phyloP scores from a whole-genome alignment of 2,329 filamentous ascomycete genomes.

The Trichoderma lentiforme region DNA sequence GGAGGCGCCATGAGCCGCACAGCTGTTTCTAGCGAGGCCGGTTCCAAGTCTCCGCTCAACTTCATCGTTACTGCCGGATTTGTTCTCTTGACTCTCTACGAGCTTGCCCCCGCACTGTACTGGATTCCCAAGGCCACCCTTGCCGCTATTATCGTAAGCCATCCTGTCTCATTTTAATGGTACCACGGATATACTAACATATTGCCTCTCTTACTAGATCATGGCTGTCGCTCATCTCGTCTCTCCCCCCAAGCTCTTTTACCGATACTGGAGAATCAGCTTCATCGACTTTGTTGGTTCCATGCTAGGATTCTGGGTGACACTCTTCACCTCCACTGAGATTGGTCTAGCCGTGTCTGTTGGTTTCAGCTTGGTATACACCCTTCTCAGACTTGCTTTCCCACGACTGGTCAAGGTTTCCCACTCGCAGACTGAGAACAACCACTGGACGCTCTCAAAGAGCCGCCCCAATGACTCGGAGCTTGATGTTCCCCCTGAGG shows the following conservation, averaged over 20 bases:
- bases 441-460: slow-evolving; percentile 26
- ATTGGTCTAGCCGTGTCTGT: slow-evolving; percentile 58
- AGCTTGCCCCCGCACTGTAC: slow-evolving; percentile 58
- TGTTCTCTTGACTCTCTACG: slow-evolving; percentile 59
- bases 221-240: slow-evolving; percentile 62
- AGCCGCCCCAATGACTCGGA: slow-evolving; percentile 21
- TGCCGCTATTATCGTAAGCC: slow-evolving; percentile 56
- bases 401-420: slow-evolving; percentile 37
- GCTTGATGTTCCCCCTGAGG: slow-evolving; percentile 42
- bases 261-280: slow-evolving; percentile 62
- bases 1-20: slow-evolving; percentile 66
- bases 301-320: slow-evolving; percentile 63
- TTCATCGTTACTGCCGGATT: slow-evolving; percentile 59
- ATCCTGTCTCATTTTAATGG: background rate
- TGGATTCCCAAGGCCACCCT: slow-evolving; percentile 67
- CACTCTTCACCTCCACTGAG: slow-evolving; percentile 58
- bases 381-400: slow-evolving; percentile 58
- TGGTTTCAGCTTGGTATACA: slow-evolving; percentile 61
- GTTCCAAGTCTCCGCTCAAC: slow-evolving; percentile 59
- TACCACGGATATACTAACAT: background rate
- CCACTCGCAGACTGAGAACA: slow-evolving; percentile 30
- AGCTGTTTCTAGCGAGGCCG: slow-evolving; percentile 63
- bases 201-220: slow-evolving; percentile 37
- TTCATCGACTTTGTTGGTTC: slow-evolving; percentile 62
- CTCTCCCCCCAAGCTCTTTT: slow-evolving; percentile 56